Evolutionary conservation across 768 basidiomycete species (phyloP), one percentile per base, ranked within the genome.

Genomic region (Sarcomyxa edulis): DNA sequence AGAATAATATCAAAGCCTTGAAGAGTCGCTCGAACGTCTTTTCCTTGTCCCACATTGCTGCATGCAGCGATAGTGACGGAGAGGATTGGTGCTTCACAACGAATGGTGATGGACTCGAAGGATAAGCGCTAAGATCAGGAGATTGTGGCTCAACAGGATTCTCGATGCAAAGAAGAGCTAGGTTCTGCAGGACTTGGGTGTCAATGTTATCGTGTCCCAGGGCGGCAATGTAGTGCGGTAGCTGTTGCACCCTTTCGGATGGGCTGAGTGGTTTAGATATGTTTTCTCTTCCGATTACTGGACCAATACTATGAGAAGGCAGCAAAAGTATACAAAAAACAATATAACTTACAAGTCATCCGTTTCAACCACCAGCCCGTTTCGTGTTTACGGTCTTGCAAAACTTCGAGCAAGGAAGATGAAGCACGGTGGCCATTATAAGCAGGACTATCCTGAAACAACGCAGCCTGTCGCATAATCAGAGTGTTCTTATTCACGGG

Each of bases 361-460:
- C 84, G 71, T 54, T 85, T 88, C 45, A 78, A 55, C 90, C 91
- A 93, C 91, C 91, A 94, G 6, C 76, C 76, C 15, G 76, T 79
- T 50, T 86, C 81, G 49, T 81, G 76, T 43, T 70, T 79, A 46
- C 72, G 68, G 38, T 74, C 80, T 43, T 81, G 76, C 32, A 87
- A 58, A 15, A 81, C 78, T 47, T 86, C 79, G 49, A 89, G 60
- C 51, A 92, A 60, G 12, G 78, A 74, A n/a, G 77, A 62, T 16
- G 71, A 51, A 21, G 60, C 63, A n/a, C n/a, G n/a, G n/a, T n/a
- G n/a, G 19, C 64, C 70, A 45, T 71, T 72, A 37, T 72, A 66
- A 25, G 72, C 71, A 9, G 91, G 90, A 49, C 88, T 93, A 50
- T 93, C 84, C 54, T 79, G 70, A 64, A 92, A 93, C 48, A 81